phyloP scores from a whole-genome alignment of 306 rosid genomes.

The Hylodesmum podocarpum region DNA sequence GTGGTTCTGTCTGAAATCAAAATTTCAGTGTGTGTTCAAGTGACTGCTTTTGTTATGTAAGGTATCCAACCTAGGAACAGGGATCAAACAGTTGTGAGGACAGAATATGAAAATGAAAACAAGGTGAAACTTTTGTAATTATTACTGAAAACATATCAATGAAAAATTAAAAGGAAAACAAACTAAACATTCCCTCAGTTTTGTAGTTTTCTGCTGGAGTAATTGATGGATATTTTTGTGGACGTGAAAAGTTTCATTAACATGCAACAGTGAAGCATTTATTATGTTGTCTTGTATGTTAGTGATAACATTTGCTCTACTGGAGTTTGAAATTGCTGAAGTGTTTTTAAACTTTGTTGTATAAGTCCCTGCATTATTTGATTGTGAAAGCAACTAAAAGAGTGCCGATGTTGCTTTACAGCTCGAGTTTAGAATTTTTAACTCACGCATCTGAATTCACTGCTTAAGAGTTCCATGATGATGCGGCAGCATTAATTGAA shows the following conservation, averaged over 20 bases:
- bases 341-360: conserved; percentile 2
- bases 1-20: conserved; percentile 18
- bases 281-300: not conserved
- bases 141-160: not conserved
- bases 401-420: conserved; percentile 1
- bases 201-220: conserved; percentile 1
- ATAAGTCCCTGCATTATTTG: not conserved
- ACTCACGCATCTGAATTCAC: not conserved
- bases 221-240: not conserved
- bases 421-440: conserved; percentile 16
- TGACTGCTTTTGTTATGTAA: not conserved
- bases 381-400: not conserved
- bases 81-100: not conserved
- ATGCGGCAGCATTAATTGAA: conserved; percentile 3
- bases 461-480: not conserved
- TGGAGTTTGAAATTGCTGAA: conserved; percentile 4
- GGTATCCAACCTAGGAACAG: not conserved
- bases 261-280: not conserved
- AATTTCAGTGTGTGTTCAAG: not conserved
- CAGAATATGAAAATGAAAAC: too few species aligned
- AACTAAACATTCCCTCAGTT: not conserved
- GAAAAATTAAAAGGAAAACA: not conserved
- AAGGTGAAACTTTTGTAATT: not conserved
- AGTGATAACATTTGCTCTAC: not conserved
- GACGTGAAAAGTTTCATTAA: not conserved